Base-by-base conservation (phyloP, 2,329 filamentous ascomycete species). In the Myriosclerotinia scirpicola region DNA sequence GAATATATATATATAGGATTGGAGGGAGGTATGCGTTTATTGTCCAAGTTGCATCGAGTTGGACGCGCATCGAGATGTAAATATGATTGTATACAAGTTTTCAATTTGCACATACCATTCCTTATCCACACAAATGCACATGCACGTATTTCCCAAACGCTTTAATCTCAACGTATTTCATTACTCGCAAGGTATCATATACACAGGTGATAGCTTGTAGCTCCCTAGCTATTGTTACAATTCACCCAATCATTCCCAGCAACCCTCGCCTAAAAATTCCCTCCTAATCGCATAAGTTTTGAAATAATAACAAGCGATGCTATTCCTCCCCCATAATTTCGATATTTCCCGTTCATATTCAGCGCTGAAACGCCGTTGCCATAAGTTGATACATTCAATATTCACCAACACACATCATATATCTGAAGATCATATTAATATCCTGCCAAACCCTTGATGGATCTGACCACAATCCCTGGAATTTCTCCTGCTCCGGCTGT, bases 401-500 rank as follows among this genome's bases (percentile, higher is more conserved):
- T 36, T 30, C 40, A 34, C 34, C 46, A 34, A 42, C 44, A 26
- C 48, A n/a, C 17, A 44, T 22, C 22, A 11, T 26, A 30, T 26
- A n/a, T 53, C 55, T n/a, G n/a, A 38, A 26, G 17, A 2, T 38
- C 14, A 17, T 34, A 40, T 58, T 42, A 67, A 56, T 69, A 64
- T 55, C 67, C 65, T 22, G 50, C 59, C 54, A 68, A 56, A 30
- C 40, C 30, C 48, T 52, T 67, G 6, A 67, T 42, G 11, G 64
- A 67, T 46, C 61, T 67, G 30, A 58, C 67, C 0, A 64, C 54
- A 48, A 64, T 30, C 14, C 22, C 48, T 52, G 65, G 54, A 38
- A 67, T 30, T 11, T 61, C 55, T 12, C 48, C 56, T 36, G 42
- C 56, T 7, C 30, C 56, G 34, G 30, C 42, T 62, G 72, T 81